Percentiles rank a stretch among this genome's conserved stretches.
Conservation (phyloP, 1,284 basidiomycete genomes). For the Phaffia rhodozyma region DNA sequence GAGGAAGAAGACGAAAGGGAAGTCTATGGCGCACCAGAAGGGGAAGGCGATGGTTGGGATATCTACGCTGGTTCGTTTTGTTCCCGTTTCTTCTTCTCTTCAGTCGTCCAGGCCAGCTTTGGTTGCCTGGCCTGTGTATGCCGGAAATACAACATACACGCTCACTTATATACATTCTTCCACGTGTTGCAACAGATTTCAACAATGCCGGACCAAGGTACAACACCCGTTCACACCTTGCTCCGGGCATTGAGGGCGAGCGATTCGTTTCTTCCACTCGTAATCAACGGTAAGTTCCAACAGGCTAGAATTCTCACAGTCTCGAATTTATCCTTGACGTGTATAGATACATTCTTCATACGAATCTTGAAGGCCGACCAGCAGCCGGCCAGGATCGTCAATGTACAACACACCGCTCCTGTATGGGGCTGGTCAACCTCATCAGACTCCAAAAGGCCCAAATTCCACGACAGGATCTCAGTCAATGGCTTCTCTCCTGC, state of each 20-base stretch:
- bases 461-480: not conserved
- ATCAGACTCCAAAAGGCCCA: not conserved
- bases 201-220: conserved; percentile 17
- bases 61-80: conserved; percentile 13
- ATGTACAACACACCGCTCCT: too few relatives aligned
- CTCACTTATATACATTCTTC: not conserved
- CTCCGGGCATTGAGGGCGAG: conserved; percentile 2
- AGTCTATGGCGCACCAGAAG: not conserved
- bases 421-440: not conserved
- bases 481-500: conserved; percentile 1
- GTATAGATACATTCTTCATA: not conserved
- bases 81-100: not conserved
- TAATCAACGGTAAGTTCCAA: not conserved
- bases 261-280: not conserved
- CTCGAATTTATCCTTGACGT: not conserved
- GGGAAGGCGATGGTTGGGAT: not conserved
- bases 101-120: not conserved
- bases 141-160: too few relatives aligned
- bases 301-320: not conserved
- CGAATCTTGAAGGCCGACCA: conserved; percentile 2
- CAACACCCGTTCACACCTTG: conserved; percentile 3
- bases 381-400: too few relatives aligned
- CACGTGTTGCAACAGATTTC: conserved; percentile 8
- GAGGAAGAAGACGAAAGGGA: conserved; percentile 5
- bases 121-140: not conserved